Percentiles rank a stretch among this genome's conserved stretches.
Conservation (phyloP, 2,329 filamentous ascomycete species). For the Aspergillus arachidicola region DNA sequence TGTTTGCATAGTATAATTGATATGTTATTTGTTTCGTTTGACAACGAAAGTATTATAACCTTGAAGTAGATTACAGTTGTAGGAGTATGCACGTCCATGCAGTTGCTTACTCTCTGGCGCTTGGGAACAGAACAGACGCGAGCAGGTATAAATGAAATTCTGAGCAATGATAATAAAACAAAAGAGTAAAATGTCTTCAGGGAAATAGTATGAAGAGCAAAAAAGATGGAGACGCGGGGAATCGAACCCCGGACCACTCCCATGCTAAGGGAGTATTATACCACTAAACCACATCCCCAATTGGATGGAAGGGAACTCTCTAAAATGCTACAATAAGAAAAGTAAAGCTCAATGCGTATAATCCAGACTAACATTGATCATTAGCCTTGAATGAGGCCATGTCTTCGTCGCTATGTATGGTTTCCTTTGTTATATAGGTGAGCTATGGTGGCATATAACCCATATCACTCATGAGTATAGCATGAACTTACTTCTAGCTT, state of each 20-base stretch:
- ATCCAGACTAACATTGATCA: too few relatives aligned
- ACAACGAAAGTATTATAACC: neutral
- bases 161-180: neutral
- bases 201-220: neutral
- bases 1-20: neutral
- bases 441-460: too few relatives aligned
- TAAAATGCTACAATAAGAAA: too few relatives aligned
- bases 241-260: constrained; percentile 5
- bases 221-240: constrained; percentile 5
- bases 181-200: too few relatives aligned
- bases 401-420: too few relatives aligned
- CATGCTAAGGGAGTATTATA: constrained; percentile 6
- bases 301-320: fast-evolving
- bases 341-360: too few relatives aligned
- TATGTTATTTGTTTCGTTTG: neutral
- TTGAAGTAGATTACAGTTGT: neutral
- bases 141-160: neutral
- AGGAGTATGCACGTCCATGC: neutral
- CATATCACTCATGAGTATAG: too few relatives aligned
- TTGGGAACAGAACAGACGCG: neutral
- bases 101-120: neutral
- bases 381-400: too few relatives aligned
- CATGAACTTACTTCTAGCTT: too few relatives aligned
- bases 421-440: too few relatives aligned
- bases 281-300: constrained; percentile 8